phyloP scores from a whole-genome alignment of 2,329 filamentous ascomycete genomes.

The Gnomoniopsis sp. region DNA sequence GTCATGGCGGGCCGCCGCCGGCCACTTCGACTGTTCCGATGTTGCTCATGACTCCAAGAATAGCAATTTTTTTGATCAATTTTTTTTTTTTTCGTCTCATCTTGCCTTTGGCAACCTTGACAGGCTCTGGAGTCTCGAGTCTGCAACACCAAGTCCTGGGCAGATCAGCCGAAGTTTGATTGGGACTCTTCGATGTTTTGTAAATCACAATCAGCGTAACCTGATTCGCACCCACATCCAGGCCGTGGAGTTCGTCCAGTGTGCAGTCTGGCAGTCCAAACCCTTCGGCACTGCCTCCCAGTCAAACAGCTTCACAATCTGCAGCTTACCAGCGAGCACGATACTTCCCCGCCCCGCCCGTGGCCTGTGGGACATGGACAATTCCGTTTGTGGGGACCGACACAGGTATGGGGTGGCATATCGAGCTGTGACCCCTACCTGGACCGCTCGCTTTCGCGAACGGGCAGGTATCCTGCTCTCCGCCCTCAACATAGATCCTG shows the following conservation, averaged over 20 bases:
- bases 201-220: not conserved
- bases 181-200: not conserved
- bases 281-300: not conserved
- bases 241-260: not conserved
- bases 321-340: not conserved
- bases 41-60: not conserved
- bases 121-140: not conserved
- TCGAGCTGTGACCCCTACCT: not conserved
- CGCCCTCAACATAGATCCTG: slow-evolving; percentile 1
- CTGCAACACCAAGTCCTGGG: not conserved
- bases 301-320: not conserved
- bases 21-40: too few species aligned
- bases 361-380: not conserved
- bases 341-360: not conserved
- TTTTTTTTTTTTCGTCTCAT: not conserved
- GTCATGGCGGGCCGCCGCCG: too few species aligned
- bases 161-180: not conserved
- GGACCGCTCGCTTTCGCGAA: slow-evolving; percentile 4
- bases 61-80: not conserved
- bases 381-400: not conserved
- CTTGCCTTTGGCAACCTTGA: not conserved
- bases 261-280: not conserved
- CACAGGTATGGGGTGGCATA: not conserved
- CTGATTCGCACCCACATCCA: not conserved
- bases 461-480: not conserved